These are phyloP conservation scores for Cupressus sempervirens DNA, from an alignment of 75 land plant genomes.

Conservation along the genomic window DNA sequence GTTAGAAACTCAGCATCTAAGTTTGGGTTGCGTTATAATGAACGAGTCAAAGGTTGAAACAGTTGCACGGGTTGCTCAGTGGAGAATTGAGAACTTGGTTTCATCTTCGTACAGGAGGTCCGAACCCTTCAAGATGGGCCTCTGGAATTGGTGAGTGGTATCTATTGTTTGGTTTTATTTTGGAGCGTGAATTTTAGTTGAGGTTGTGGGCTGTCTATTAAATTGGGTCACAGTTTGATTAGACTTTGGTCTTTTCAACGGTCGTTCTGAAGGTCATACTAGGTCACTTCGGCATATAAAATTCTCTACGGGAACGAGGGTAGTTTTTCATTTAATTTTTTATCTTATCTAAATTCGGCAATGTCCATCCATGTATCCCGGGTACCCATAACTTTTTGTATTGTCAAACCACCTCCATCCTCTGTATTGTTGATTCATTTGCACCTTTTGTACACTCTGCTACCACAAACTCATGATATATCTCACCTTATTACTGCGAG, in stretches of 20 bases:
- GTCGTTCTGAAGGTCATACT: not conserved
- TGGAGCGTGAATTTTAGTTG: not conserved
- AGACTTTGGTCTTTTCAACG: not conserved
- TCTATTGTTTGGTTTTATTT: not conserved
- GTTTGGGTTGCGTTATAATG: not conserved
- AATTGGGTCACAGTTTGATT: not conserved
- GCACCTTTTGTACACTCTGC: not conserved
- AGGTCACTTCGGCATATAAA: not conserved
- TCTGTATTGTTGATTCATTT: not conserved
- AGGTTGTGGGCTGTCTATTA: not conserved
- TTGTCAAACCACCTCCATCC: not conserved
- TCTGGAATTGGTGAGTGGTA: constrained; percentile 58
- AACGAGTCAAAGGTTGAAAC: constrained; percentile 62
- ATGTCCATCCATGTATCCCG: not conserved
- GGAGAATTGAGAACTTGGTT: constrained; percentile 60
- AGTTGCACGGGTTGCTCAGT: constrained; percentile 59
- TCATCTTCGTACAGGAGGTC: constrained; percentile 49
- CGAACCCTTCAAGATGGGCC: constrained; percentile 65
- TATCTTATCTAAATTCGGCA: not conserved
- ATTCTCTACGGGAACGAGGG: not conserved
- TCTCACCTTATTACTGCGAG: not conserved
- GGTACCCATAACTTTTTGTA: not conserved
- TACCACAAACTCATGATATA: not conserved
- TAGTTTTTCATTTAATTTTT: not conserved
- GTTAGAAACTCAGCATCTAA: not conserved